Base-by-base conservation (phyloP, 202 grass and related monocot genomes). In the Zizania palustris region DNA sequence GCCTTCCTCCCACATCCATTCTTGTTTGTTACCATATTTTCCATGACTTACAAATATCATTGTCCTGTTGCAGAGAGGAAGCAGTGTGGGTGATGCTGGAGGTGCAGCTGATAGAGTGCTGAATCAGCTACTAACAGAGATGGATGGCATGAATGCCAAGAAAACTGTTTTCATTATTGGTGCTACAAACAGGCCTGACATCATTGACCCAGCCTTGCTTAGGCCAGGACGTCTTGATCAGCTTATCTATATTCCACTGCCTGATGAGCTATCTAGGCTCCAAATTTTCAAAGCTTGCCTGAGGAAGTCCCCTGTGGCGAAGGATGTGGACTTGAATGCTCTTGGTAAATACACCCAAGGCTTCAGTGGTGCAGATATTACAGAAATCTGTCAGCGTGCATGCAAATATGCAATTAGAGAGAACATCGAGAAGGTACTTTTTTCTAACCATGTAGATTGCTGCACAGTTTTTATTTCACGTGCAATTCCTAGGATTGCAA, bases 341-440 rank as follows among this genome's bases (percentile, higher is more conserved):
- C 93, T 97, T 65, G 88, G 90, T 5, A 93, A 97, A 57, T 97
- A 97, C 69, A 97, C 93, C 5, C 93, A 97, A 84, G 90, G 93
- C 15, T 97, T 97, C 81, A 97, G 90, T 53, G 93, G 93, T 72
- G 93, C 89, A 15, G 93, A 96, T 86, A 96, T 96, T 59, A 97
- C 93, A 3, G 93, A 97, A 83, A 97, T 97, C 57, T 97, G 93
- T 68, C 93, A 97, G 33, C 90, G 93, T 69, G 84, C 93, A 20
- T 91, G 88, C 67, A 97, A 97, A 75, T 97, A 97, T 71, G 93
- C 93, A 6, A 97, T 97, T 5, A 91, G 93, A 71, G 93, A 97
- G 77, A 93, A 97, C 41, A 97, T 97, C 63, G 93, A 97, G 63
- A 97, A 97, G 88, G 93, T 97, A 86, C 56, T 10, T 16, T 73